Evolutionary conservation across 345 rosid species (phyloP).

Genomic region (Ceriops tagal): DNA sequence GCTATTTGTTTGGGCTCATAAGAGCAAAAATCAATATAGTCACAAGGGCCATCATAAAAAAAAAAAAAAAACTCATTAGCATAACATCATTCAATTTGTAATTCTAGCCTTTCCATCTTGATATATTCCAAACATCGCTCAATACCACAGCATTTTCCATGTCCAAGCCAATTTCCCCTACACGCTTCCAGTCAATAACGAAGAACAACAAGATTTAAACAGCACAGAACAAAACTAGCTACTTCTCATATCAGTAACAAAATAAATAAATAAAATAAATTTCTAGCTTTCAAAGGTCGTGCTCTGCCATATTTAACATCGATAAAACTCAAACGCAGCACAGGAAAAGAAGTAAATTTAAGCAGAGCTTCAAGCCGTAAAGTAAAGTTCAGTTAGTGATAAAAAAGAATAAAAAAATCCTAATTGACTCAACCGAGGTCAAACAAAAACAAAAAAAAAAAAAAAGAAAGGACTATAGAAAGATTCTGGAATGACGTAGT

Average conservation of each 20-base stretch:
- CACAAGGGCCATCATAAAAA: background rate
- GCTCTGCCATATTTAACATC: too few species aligned
- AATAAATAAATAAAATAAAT: too few species aligned
- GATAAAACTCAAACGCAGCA: too few species aligned
- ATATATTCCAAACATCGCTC: background rate
- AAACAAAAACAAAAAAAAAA: background rate
- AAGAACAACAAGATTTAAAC: background rate
- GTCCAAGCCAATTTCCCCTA: background rate
- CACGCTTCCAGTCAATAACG: background rate
- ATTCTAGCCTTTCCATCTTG: background rate
- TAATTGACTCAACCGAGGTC: conserved; percentile 6
- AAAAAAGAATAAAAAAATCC: conserved; percentile 14
- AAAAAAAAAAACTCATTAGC: background rate
- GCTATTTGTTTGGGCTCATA: too few species aligned
- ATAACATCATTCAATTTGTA: background rate
- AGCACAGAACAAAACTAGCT: too few species aligned
- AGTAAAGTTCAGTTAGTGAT: too few species aligned
- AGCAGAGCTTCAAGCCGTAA: too few species aligned
- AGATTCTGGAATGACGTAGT: background rate
- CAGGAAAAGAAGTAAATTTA: too few species aligned
- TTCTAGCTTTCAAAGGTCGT: too few species aligned
- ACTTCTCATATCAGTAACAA: too few species aligned
- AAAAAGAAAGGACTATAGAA: too few species aligned
- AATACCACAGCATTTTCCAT: background rate
- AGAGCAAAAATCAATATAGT: background rate